phyloP scores from a whole-genome alignment of 2,329 filamentous ascomycete species.

The Epichloe coenophiala region DNA sequence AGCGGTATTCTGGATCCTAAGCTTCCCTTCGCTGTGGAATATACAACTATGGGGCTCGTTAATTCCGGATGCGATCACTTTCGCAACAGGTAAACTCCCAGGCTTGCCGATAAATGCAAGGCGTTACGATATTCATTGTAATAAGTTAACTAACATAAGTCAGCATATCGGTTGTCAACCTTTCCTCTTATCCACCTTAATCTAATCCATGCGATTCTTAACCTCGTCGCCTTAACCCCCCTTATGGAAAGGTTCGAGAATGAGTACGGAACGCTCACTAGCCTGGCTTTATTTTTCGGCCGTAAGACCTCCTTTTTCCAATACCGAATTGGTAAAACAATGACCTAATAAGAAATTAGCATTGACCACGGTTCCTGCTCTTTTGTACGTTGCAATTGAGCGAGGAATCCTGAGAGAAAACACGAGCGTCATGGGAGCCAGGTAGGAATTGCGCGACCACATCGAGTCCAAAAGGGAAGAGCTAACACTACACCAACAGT shows the following conservation, averaged over 20 bases:
- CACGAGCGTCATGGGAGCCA: conserved; percentile 66
- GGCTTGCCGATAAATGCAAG: neutral
- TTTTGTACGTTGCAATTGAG: conserved; percentile 70
- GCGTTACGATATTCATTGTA: neutral
- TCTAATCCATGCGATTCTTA: conserved; percentile 68
- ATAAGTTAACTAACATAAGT: neutral
- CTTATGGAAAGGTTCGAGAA: conserved; percentile 86
- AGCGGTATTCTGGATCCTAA: conserved; percentile 46
- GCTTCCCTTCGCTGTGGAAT: conserved; percentile 57
- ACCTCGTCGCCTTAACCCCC: conserved; percentile 72
- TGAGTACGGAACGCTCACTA: conserved; percentile 81
- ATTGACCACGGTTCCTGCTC: conserved; percentile 67
- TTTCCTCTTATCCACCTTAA: conserved; percentile 78
- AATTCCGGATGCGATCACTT: conserved; percentile 59
- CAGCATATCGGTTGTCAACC: conserved; percentile 87
- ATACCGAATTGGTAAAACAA: neutral
- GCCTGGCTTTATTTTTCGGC: conserved; percentile 78
- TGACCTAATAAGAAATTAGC: conserved; percentile 29
- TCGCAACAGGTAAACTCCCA: conserved; percentile 48
- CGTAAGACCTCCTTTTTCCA: conserved; percentile 45
- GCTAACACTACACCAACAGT: conserved; percentile 30
- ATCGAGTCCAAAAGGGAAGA: neutral
- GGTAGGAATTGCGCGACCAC: conserved; percentile 34
- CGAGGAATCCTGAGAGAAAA: conserved; percentile 57
- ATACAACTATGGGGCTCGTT: conserved; percentile 66